phyloP scores from a whole-genome alignment of 768 basidiomycete genomes.

The Lentinula boryana region DNA sequence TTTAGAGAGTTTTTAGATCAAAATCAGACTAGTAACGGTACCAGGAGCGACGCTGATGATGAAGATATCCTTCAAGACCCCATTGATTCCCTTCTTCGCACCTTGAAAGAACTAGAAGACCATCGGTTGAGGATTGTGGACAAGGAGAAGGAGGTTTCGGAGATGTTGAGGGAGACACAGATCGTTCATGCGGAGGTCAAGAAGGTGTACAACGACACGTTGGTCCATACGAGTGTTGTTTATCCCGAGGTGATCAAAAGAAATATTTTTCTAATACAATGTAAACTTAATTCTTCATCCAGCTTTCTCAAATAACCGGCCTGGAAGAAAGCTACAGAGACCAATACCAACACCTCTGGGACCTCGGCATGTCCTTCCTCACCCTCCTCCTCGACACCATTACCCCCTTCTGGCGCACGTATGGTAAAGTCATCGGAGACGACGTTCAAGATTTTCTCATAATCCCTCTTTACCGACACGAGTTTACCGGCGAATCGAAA shows the following conservation, averaged over 20 bases:
- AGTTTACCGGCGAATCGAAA: constrained; percentile 74
- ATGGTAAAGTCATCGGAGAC: constrained; percentile 76
- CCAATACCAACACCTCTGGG: constrained; percentile 78
- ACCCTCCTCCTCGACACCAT: constrained; percentile 73
- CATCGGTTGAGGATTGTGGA: constrained; percentile 37
- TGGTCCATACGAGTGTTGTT: constrained; percentile 64
- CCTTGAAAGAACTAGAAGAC: constrained; percentile 43
- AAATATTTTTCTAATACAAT: neutral
- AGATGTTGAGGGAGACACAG: constrained; percentile 48
- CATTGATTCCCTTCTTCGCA: constrained; percentile 41
- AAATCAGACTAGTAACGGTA: constrained; percentile 10
- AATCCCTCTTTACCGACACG: constrained; percentile 77
- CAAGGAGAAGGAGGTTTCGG: constrained; percentile 44
- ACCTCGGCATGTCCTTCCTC: constrained; percentile 71
- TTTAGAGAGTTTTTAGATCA: constrained; percentile 39
- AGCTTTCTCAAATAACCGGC: constrained; percentile 68
- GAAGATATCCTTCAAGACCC: constrained; percentile 48
- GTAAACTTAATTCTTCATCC: neutral
- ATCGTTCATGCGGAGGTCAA: constrained; percentile 51
- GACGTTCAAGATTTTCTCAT: constrained; percentile 79
- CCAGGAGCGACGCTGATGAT: neutral
- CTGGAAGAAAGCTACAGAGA: constrained; percentile 77
- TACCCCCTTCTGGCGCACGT: constrained; percentile 75
- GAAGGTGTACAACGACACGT: constrained; percentile 55
- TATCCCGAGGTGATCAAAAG: constrained; percentile 59